Percentiles rank a stretch among this genome's conserved stretches.
Conservation (phyloP, 495 filamentous ascomycete genomes). For the Penicillium taxi region DNA sequence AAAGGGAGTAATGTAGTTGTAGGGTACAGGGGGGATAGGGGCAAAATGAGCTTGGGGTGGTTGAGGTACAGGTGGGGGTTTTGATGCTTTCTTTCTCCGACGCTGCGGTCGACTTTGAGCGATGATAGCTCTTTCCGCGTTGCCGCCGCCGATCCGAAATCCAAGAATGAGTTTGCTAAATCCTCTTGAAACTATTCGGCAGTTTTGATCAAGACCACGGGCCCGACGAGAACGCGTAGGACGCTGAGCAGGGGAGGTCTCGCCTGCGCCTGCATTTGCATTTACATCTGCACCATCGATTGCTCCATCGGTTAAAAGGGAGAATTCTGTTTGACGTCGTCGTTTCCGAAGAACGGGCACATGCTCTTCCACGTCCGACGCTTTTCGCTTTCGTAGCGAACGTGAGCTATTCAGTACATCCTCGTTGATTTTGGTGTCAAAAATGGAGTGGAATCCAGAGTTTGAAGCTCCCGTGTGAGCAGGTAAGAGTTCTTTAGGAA, state of each 20-base stretch:
- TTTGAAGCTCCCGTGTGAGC: conserved; percentile 59
- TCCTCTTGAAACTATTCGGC: conserved; percentile 29
- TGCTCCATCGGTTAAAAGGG: conserved; percentile 12
- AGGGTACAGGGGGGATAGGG: conserved; percentile 41
- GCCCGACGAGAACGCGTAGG: conserved; percentile 28
- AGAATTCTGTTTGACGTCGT: conserved; percentile 30
- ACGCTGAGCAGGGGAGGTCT: conserved; percentile 22
- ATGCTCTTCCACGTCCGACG: conserved; percentile 48
- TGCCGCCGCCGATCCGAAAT: conserved; percentile 51
- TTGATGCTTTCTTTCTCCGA: conserved; percentile 31
- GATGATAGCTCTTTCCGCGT: conserved; percentile 51
- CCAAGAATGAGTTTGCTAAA: conserved; percentile 45
- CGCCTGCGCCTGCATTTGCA: conserved; percentile 12
- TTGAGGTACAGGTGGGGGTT: conserved; percentile 24
- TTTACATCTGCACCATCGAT: conserved; percentile 15
- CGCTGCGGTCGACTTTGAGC: conserved; percentile 27
- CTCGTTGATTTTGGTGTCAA: conserved; percentile 66
- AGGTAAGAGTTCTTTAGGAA: conserved; percentile 69
- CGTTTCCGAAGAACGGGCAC: conserved; percentile 39
- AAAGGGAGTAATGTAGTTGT: conserved; percentile 72
- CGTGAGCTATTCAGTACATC: conserved; percentile 82
- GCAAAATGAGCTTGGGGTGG: conserved; percentile 41
- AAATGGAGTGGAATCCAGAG: conserved; percentile 78
- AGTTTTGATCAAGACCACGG: conserved; percentile 28
- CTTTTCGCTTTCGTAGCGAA: conserved; percentile 79